Base-by-base conservation (phyloP, 2,329 filamentous ascomycete species). In the Incumbomyces lentus region DNA sequence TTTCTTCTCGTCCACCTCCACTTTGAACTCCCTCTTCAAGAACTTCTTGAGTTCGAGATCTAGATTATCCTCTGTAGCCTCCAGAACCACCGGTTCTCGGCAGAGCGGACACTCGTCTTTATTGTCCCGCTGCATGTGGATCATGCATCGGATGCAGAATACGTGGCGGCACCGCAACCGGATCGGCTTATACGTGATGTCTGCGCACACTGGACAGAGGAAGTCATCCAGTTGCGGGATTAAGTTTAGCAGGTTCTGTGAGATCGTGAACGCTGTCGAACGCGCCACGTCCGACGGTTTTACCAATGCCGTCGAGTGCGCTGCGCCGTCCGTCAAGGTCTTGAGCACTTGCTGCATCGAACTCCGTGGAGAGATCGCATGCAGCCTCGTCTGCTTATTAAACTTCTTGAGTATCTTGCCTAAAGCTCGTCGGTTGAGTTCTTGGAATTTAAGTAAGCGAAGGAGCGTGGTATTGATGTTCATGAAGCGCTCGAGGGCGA, bases 381-480 rank as follows among this genome's bases (percentile, higher is more conserved):
- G 79, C 16, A 93, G 70, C 1, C 82, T 79, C 1, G 87, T 94
- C 49, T 80, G 78, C 64, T 94, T 94, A 65, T 92, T 85, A 60
- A 94, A 94, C 66, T 90, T 94, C 63, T 94, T 94, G 44, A 94
- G 66, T 43, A 94, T 94, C 63, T 94, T 94, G 30, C 70, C 70
- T 57, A 92, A 78, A 1, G 87, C 87, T 26, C 75, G 75, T 53
- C 78, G 77, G 58, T 94, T 93, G 53, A 93, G 80, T 60, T 92
- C 86, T 58, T 89, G 85, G 56, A 93, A 94, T 49, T 82, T 81
- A 53, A 94, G 72, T 43, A 84, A 83, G 51, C 81, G 81, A n/a
- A 93, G 71, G n/a, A 94, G 73, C 44, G 78, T 74, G 18, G 77
- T 69, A 60, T 94, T 94, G 56, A 93, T 72, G 40, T 73, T 68